Evolutionary conservation across 192 early-diverging fungal species (phyloP).

Genomic region (Gorgonomyces haynaldii): DNA sequence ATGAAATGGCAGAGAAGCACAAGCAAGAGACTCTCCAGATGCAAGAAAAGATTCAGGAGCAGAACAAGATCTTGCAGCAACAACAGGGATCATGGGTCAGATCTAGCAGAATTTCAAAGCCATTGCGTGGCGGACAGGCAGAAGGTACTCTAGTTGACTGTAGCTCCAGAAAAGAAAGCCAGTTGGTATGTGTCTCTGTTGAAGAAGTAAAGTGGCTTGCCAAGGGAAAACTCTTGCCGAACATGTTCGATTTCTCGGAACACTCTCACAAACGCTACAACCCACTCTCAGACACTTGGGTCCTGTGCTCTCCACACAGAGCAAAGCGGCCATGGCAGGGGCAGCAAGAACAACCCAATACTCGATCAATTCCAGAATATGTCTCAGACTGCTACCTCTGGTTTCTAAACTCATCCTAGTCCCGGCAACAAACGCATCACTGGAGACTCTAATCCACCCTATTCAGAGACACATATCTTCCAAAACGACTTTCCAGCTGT

Average conservation of each 20-base stretch:
- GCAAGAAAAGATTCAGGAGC: slow-evolving; percentile 1
- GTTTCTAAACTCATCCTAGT: slow-evolving; percentile 39
- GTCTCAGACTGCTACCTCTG: slow-evolving; percentile 68
- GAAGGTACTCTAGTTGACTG: neutral
- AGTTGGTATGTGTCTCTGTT: slow-evolving; percentile 48
- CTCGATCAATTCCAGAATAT: slow-evolving; percentile 41
- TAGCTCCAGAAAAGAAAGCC: slow-evolving; percentile 23
- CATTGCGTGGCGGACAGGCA: slow-evolving; percentile 64
- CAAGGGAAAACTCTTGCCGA: too few relatives aligned
- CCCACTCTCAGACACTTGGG: slow-evolving; percentile 84
- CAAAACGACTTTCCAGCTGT: slow-evolving; percentile 91
- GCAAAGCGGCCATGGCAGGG: slow-evolving; percentile 88
- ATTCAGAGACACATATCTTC: slow-evolving; percentile 73
- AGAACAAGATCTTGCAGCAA: slow-evolving; percentile 13
- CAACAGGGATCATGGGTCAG: slow-evolving; percentile 31
- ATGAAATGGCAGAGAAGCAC: slow-evolving; percentile 23
- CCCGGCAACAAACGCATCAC: slow-evolving; percentile 74
- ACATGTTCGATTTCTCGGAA: slow-evolving; percentile 15
- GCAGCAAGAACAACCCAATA: slow-evolving; percentile 39
- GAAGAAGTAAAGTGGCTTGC: slow-evolving; percentile 36
- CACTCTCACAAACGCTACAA: slow-evolving; percentile 80
- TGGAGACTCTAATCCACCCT: slow-evolving; percentile 64
- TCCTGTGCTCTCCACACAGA: slow-evolving; percentile 93
- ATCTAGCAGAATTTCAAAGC: slow-evolving; percentile 81
- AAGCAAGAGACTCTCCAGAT: neutral